phyloP scores from a whole-genome alignment of 2,329 filamentous ascomycete genomes.

The Thelonectria discophora region DNA sequence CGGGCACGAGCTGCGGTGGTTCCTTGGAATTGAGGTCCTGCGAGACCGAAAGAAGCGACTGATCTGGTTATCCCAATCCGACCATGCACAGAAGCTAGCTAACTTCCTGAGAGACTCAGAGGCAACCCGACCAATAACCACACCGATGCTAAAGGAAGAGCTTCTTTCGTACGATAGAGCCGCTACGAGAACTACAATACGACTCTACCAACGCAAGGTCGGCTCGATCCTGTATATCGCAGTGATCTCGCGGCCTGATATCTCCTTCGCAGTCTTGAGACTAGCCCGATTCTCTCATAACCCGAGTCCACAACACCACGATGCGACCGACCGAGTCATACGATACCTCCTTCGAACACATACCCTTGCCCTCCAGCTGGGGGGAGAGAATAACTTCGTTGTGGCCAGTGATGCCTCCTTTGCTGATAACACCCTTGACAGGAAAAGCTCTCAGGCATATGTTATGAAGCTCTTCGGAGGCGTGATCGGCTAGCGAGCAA shows the following conservation, averaged over 20 bases:
- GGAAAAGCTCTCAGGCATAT: constrained; percentile 9
- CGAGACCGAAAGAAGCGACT: neutral
- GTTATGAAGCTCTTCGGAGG: constrained; percentile 20
- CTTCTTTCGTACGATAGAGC: neutral
- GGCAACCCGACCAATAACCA: neutral
- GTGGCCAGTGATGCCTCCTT: no score
- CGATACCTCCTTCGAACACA: no score
- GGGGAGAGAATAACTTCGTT: no score
- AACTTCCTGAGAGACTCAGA: neutral
- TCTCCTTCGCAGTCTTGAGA: constrained; percentile 2
- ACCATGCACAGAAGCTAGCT: neutral
- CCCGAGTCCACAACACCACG: constrained; percentile 1
- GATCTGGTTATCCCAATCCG: neutral
- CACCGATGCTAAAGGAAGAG: neutral
- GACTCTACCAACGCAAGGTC: neutral
- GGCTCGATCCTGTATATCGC: constrained; percentile 9
- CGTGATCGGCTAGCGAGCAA: constrained; percentile 11
- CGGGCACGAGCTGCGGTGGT: constrained; percentile 1
- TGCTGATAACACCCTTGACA: no score
- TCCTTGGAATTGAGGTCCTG: neutral
- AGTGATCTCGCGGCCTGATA: constrained; percentile 6
- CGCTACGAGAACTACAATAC: no score
- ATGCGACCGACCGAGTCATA: neutral
- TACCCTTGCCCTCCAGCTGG: no score
- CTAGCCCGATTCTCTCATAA: constrained; percentile 11